A percentile compares a stretch with the other conserved stretches of the same genome.
Evolutionary conservation across 148 eudicot genomes (phyloP).

Genomic region (Camellia sinensis): DNA sequence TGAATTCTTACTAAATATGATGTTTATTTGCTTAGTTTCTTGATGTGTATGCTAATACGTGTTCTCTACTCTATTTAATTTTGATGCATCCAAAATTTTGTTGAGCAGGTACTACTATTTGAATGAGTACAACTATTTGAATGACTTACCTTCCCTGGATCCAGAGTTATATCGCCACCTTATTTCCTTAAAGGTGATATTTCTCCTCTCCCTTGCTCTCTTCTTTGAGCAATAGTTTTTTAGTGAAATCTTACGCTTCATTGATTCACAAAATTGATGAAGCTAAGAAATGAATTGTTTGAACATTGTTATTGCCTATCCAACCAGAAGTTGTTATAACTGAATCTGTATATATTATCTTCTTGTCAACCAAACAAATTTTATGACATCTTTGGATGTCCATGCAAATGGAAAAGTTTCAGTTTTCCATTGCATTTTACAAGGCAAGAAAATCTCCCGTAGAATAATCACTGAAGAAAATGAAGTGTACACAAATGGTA

Average conservation of each 20-base stretch:
- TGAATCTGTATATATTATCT: background rate
- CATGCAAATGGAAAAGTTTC: background rate
- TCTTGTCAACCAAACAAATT: background rate
- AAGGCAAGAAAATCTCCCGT: background rate
- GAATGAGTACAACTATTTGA: constrained; percentile 84
- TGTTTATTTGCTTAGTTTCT: background rate
- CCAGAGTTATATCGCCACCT: constrained; percentile 97
- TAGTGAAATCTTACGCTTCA: constrained; percentile 1
- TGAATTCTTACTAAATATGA: background rate
- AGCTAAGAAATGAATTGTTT: background rate
- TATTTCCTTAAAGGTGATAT: constrained; percentile 74
- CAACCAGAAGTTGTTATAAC: background rate
- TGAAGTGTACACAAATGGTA: too few species aligned
- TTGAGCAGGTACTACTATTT: constrained; percentile 73
- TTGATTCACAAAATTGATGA: background rate
- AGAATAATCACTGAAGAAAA: background rate
- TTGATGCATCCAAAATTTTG: background rate
- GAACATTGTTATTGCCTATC: background rate
- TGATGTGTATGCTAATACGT: background rate
- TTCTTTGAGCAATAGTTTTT: background rate
- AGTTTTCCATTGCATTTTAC: background rate
- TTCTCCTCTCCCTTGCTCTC: constrained; percentile 2
- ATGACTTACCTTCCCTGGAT: constrained; percentile 94
- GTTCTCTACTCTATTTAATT: background rate
- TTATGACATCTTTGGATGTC: constrained; percentile 5